Base-by-base conservation (phyloP, 176 grass and related monocot genomes). In the Saccharum spontaneum region DNA sequence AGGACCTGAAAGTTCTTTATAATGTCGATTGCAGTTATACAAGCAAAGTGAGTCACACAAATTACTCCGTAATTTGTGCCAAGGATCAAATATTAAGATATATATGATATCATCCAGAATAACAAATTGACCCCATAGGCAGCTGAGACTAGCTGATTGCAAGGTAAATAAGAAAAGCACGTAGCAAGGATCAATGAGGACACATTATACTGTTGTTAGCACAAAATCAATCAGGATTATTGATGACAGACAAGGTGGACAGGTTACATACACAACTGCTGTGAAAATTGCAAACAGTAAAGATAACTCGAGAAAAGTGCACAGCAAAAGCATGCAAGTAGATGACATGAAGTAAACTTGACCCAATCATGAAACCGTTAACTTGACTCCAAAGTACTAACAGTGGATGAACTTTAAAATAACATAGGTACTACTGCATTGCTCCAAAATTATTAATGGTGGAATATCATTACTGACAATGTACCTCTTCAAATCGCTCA, bases 401-500 rank as follows among this genome's bases (percentile, higher is more conserved):
- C 8, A 60, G 17, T 43, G 7, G 7, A 67, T 31, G 22, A 55
- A 74, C 76, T 80, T 73, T 36, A 68, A 16, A 57, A 23, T 16
- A 69, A 75, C 11, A 75, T 66, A 64, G 16, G 43, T 80, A 61
- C 41, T 10, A 52, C 16, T 81, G 30, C 18, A 86, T 62, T 31
- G 10, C 33, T 81, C 46, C 4, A 69, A 76, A 49, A 62, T 5
- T 50, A 61, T 54, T 18, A 37, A 54, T 11, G 14, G 20, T 71
- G 14, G 69, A 45, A 37, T 67, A 28, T 41, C 79, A 8, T 73
- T 1, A 87, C 54, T 71, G 62, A 75, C 67, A 77, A 62, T 68
- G 41, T 86, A 98, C 95, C 95, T 98, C 96, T 89, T 98, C 96
- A 72, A 98, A 98, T 67, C 96, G 89, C 74, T 98, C 96, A 23